These are phyloP conservation scores for Helicocarpus griseus DNA, from an alignment of 2,329 filamentous ascomycete species.

Conservation along the genomic window DNA sequence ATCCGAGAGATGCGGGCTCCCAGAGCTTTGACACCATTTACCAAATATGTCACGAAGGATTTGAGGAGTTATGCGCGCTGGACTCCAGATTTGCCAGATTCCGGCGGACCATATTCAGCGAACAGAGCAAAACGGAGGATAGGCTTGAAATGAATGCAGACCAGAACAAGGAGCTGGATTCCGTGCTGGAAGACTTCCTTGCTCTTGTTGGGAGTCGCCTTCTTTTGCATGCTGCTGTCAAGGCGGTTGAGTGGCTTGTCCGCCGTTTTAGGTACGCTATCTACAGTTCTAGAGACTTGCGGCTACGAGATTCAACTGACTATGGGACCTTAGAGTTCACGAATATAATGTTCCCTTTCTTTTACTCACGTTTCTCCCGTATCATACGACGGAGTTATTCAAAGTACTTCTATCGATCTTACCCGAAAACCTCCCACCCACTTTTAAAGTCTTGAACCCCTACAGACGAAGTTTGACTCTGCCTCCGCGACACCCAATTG, in stretches of 20 bases:
- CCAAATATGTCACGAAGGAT: constrained; percentile 77
- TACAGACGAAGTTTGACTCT: constrained; percentile 70
- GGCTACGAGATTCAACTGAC: constrained; percentile 3
- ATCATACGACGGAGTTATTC: constrained; percentile 79
- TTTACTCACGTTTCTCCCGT: constrained; percentile 81
- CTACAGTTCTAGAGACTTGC: not conserved
- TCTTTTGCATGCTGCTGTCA: constrained; percentile 76
- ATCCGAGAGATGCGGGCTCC: constrained; percentile 68
- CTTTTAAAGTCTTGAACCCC: constrained; percentile 75
- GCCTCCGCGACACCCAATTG: constrained; percentile 70
- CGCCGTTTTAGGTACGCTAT: constrained; percentile 69
- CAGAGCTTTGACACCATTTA: constrained; percentile 89
- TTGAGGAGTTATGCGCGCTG: constrained; percentile 79
- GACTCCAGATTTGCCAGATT: constrained; percentile 72
- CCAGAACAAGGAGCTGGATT: constrained; percentile 75
- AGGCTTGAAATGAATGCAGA: constrained; percentile 69
- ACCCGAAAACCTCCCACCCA: constrained; percentile 58
- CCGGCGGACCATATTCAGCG: constrained; percentile 73
- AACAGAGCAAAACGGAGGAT: constrained; percentile 84
- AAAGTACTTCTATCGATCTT: constrained; percentile 78
- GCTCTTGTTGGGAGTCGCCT: constrained; percentile 66
- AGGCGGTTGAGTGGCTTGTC: constrained; percentile 90
- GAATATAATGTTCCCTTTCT: constrained; percentile 75
- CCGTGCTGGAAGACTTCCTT: constrained; percentile 70
- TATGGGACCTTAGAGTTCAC: constrained; percentile 55